These are phyloP conservation scores for Beta vulgaris DNA, from an alignment of 148 eudicot genomes.

Conservation along the genomic window DNA sequence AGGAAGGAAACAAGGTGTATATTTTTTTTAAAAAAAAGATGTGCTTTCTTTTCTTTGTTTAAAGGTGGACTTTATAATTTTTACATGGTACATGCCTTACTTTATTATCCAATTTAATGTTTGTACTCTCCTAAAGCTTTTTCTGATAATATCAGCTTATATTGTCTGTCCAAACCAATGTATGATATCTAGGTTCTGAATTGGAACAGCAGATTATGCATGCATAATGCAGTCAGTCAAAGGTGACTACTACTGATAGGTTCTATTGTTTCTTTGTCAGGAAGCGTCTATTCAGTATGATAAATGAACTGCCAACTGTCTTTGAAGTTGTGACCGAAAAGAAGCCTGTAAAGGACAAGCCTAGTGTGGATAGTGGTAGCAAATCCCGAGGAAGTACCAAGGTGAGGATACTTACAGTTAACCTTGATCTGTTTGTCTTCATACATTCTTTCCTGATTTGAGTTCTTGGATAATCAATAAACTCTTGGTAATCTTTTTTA, in stretches of 20 bases:
- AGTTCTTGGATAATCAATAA: neutral
- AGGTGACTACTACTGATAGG: constrained; percentile 8
- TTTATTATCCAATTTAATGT: neutral
- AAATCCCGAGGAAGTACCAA: constrained; percentile 69
- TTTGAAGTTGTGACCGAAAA: constrained; percentile 69
- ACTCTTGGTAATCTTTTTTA: neutral
- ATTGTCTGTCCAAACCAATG: neutral
- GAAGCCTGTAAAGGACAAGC: constrained; percentile 68
- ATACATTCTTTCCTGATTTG: neutral
- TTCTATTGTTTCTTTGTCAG: constrained; percentile 36
- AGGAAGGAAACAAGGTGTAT: neutral
- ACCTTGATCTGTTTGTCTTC: neutral
- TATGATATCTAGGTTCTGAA: neutral
- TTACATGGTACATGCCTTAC: neutral
- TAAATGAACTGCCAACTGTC: constrained; percentile 76
- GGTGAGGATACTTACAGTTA: constrained; percentile 40
- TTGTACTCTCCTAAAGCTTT: neutral
- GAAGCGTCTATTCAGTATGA: constrained; percentile 79
- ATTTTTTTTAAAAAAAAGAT: neutral
- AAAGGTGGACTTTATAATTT: neutral
- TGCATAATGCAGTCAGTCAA: neutral
- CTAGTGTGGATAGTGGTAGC: constrained; percentile 76
- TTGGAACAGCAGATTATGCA: neutral
- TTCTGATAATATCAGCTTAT: neutral
- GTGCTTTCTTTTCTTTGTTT: neutral